Evolutionary conservation across 768 basidiomycete genomes (phyloP).

Genomic region (Clathrus columnatus): DNA sequence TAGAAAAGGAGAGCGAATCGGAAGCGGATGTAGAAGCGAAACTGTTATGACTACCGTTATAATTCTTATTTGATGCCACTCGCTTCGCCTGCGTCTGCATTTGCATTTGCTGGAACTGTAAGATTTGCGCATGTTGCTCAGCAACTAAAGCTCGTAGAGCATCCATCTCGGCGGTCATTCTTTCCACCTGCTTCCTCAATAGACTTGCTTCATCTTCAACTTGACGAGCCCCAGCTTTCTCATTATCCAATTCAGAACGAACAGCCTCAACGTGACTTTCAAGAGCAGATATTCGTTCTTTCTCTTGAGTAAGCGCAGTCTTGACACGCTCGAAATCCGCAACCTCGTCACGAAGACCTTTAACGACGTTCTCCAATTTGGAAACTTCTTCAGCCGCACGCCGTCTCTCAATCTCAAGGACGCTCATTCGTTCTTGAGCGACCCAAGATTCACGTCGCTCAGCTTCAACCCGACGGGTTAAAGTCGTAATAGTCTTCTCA

Average conservation of each 20-base stretch:
- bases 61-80: constrained; percentile 25
- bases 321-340: constrained; percentile 27
- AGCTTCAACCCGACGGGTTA: constrained; percentile 62
- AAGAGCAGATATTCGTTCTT: constrained; percentile 16
- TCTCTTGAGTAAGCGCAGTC: constrained; percentile 10
- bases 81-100: constrained; percentile 22
- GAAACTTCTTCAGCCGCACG: constrained; percentile 21
- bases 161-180: constrained; percentile 25
- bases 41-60: neutral
- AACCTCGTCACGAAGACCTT: constrained; percentile 28
- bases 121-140: constrained; percentile 23
- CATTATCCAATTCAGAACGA: constrained; percentile 23
- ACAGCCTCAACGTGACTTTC: constrained; percentile 31
- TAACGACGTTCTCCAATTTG: constrained; percentile 21
- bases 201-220: constrained; percentile 16
- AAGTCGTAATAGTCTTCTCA: constrained; percentile 57
- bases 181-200: constrained; percentile 32
- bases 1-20: neutral
- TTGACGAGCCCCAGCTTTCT: constrained; percentile 17
- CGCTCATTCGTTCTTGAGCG: constrained; percentile 59
- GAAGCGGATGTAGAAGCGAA: neutral
- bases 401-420: constrained; percentile 58
- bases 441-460: constrained; percentile 81
- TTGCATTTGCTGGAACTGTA: constrained; percentile 1
- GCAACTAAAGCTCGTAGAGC: constrained; percentile 16